A percentile compares a stretch with the other conserved stretches of the same genome.
These are phyloP conservation scores for Paralagenidium karlingii DNA, from an alignment of 352 stramenopile genomes.

Conservation along the genomic window DNA sequence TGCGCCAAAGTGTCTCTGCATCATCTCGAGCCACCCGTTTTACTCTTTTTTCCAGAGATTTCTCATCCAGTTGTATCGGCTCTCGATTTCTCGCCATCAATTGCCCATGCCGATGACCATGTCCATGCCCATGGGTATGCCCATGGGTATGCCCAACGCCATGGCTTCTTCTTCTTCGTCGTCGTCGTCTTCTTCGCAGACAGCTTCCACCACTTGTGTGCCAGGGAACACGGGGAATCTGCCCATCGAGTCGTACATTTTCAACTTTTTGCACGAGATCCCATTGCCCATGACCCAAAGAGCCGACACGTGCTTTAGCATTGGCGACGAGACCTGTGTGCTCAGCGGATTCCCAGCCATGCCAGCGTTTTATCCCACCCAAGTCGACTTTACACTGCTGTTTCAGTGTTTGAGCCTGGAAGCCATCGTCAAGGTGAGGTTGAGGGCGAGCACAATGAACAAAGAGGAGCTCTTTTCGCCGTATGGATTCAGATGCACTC, in stretches of 20 bases:
- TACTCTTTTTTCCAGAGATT: conserved; percentile 91
- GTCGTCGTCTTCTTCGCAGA: no score
- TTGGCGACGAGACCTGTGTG: conserved; percentile 75
- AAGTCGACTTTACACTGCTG: conserved; percentile 4
- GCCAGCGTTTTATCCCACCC: conserved; percentile 85
- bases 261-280: conserved; percentile 94
- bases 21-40: conserved; percentile 94
- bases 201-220: no score
- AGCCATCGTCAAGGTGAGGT: no score
- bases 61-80: conserved; percentile 87
- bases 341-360: conserved; percentile 85
- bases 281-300: conserved; percentile 86
- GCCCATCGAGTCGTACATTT: conserved; percentile 94
- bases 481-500: conserved; percentile 91
- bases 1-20: conserved; percentile 86
- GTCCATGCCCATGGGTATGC: conserved; percentile 52
- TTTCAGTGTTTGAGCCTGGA: no score
- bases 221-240: no score
- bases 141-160: no score
- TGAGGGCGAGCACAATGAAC: neutral
- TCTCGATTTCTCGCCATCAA: conserved; percentile 74
- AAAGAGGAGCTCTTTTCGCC: conserved; percentile 3
- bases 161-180: no score
- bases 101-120: conserved; percentile 55
- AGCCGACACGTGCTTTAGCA: conserved; percentile 83